Conservation (phyloP, 176 grass and related monocot species). For the Areca catechu region DNA sequence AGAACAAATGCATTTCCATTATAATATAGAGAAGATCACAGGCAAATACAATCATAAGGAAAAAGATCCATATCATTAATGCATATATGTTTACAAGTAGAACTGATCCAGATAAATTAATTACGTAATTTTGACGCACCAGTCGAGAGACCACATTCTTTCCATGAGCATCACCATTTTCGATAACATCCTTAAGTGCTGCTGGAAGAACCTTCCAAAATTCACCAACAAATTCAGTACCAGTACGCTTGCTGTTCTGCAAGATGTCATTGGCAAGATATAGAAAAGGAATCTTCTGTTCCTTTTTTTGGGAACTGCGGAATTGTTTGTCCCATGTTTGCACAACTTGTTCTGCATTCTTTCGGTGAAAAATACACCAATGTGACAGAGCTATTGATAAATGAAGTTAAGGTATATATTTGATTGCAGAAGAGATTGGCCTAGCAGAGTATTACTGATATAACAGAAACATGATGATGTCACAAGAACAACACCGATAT, state of each 20-base stretch:
- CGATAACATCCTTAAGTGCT: slow-evolving; percentile 59
- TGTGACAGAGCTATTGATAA: slow-evolving; percentile 69
- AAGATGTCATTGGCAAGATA: slow-evolving; percentile 98
- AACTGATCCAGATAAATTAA: too few relatives aligned
- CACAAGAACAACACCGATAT: too few relatives aligned
- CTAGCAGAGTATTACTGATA: too few relatives aligned
- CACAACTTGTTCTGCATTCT: slow-evolving; percentile 77
- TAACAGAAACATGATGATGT: too few relatives aligned
- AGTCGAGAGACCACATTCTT: slow-evolving; percentile 70
- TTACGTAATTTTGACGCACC: slow-evolving; percentile 20
- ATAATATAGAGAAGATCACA: too few relatives aligned
- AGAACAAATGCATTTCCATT: too few relatives aligned
- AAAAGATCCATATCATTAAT: too few relatives aligned
- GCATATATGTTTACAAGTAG: too few relatives aligned
- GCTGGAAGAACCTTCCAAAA: slow-evolving; percentile 98
- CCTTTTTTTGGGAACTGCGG: slow-evolving; percentile 51
- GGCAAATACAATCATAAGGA: too few relatives aligned
- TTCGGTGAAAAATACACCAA: slow-evolving; percentile 99
- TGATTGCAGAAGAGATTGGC: background rate
- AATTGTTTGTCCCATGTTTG: slow-evolving; percentile 96
- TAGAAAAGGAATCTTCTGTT: slow-evolving; percentile 62
- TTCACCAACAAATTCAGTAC: slow-evolving; percentile 92
- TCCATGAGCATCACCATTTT: slow-evolving; percentile 66
- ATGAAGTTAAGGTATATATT: slow-evolving; percentile 4
- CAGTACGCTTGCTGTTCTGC: slow-evolving; percentile 91